A percentile compares a stretch with the other conserved stretches of the same genome.
Conservation (phyloP, 495 filamentous ascomycete species). For the Podospora anserina region DNA sequence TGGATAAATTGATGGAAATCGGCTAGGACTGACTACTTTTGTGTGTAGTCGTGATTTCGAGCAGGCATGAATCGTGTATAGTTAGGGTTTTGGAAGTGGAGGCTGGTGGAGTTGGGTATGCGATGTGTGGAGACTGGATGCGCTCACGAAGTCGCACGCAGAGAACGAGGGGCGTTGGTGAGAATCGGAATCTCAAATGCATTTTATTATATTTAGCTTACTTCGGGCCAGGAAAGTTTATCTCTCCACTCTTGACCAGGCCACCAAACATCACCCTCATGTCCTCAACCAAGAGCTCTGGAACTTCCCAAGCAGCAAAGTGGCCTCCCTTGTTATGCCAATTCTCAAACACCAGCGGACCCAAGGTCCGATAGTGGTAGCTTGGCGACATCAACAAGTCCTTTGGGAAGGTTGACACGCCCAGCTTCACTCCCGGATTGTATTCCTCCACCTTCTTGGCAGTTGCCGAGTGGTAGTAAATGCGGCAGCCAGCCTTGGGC, state of each 20-base stretch:
- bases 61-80: not conserved
- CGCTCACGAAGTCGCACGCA: too few relatives aligned
- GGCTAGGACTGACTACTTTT: not conserved
- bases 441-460: constrained; percentile 18
- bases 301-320: constrained; percentile 60
- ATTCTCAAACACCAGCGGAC: constrained; percentile 55
- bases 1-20: not conserved
- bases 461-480: constrained; percentile 50
- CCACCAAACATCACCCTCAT: constrained; percentile 53
- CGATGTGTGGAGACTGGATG: not conserved
- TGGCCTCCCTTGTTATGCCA: constrained; percentile 56
- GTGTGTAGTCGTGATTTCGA: not conserved
- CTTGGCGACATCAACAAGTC: constrained; percentile 52
- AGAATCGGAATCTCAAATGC: too few relatives aligned
- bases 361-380: constrained; percentile 50
- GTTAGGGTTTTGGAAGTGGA: not conserved
- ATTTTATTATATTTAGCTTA: too few relatives aligned
- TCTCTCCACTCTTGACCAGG: not conserved
- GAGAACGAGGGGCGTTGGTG: too few relatives aligned
- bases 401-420: constrained; percentile 49
- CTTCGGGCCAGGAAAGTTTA: not conserved
- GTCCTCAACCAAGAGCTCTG: constrained; percentile 54
- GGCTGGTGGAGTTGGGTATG: not conserved
- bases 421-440: constrained; percentile 49
- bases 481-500: constrained; percentile 52